phyloP scores from a whole-genome alignment of 345 rosid species.

The Ceriops decandra region DNA sequence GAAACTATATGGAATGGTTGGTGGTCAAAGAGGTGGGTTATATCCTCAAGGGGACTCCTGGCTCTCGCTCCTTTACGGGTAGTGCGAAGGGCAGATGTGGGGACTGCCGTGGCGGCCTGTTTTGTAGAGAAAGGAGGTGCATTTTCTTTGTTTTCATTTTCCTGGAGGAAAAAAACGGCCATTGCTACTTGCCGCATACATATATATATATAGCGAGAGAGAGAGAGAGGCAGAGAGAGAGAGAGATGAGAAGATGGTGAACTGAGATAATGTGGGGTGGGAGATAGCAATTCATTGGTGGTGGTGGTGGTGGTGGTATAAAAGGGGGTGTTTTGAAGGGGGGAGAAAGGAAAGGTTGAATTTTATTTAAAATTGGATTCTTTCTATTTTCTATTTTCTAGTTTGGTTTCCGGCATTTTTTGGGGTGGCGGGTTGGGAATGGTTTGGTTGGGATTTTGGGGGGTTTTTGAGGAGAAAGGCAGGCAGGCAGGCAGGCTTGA shows the following conservation, averaged over 20 bases:
- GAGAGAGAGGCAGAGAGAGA: too few species aligned
- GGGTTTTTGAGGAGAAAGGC: too few species aligned
- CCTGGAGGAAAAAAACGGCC: slow-evolving; percentile 18
- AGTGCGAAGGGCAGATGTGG: slow-evolving; percentile 6
- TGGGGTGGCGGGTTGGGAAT: too few species aligned
- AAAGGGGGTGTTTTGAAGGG: slow-evolving; percentile 31
- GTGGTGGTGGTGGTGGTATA: slow-evolving; percentile 9
- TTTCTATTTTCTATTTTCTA: too few species aligned
- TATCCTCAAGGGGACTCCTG: slow-evolving; percentile 38
- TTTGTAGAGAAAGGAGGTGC: slow-evolving; percentile 24
- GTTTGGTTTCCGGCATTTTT: too few species aligned
- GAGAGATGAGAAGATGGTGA: too few species aligned
- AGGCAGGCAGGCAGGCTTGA: too few species aligned
- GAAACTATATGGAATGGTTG: background rate
- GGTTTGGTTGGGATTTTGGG: background rate
- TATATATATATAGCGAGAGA: too few species aligned
- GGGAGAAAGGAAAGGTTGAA: slow-evolving; percentile 13
- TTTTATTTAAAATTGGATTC: background rate
- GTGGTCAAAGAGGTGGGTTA: slow-evolving; percentile 27
- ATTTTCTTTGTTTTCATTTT: slow-evolving; percentile 35
- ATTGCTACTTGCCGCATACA: slow-evolving; percentile 13
- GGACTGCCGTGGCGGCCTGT: background rate
- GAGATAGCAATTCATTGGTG: too few species aligned
- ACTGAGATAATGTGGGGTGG: too few species aligned
- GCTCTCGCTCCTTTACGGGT: slow-evolving; percentile 5